Evolutionary conservation across 192 early-diverging fungal species (phyloP).

Genomic region (Obelidium mucronatum): DNA sequence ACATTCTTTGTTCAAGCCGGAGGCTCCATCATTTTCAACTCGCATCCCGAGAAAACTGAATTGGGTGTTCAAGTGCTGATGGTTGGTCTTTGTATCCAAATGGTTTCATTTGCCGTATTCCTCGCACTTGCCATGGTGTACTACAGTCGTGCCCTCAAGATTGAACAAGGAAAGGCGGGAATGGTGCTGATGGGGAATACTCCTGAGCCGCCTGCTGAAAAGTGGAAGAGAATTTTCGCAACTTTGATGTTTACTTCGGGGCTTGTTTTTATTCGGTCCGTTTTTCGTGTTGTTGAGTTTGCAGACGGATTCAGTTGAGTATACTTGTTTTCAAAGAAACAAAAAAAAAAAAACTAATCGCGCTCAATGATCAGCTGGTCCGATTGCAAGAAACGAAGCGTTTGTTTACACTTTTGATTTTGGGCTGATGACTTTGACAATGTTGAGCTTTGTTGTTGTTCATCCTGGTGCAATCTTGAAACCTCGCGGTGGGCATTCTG

Average conservation of each 20-base stretch:
- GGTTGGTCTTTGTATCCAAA: conserved; percentile 37
- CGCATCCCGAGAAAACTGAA: not conserved
- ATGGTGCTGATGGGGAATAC: not conserved
- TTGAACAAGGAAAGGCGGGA: not conserved
- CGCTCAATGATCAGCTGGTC: too few species aligned
- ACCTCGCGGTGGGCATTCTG: too few species aligned
- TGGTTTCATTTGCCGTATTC: conserved; percentile 24
- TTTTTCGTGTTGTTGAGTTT: conserved; percentile 43
- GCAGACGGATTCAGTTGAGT: conserved; percentile 1
- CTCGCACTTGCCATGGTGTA: conserved; percentile 23
- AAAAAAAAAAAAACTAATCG: too few species aligned
- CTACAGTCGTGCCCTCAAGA: not conserved
- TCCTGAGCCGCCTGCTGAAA: not conserved
- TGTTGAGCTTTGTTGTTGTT: conserved; percentile 14
- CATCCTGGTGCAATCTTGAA: conserved; percentile 27
- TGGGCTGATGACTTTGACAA: conserved; percentile 27
- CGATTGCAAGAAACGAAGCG: conserved; percentile 32
- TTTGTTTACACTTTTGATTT: conserved; percentile 39
- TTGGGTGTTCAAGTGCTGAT: conserved; percentile 26
- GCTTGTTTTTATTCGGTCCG: conserved; percentile 15
- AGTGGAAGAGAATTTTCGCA: conserved; percentile 2
- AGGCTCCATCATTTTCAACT: conserved; percentile 29
- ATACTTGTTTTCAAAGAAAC: too few species aligned
- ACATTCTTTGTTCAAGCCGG: conserved; percentile 36
- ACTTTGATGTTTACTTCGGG: not conserved